phyloP scores from a whole-genome alignment of 306 rosid genomes.

The Vicia sativa region DNA sequence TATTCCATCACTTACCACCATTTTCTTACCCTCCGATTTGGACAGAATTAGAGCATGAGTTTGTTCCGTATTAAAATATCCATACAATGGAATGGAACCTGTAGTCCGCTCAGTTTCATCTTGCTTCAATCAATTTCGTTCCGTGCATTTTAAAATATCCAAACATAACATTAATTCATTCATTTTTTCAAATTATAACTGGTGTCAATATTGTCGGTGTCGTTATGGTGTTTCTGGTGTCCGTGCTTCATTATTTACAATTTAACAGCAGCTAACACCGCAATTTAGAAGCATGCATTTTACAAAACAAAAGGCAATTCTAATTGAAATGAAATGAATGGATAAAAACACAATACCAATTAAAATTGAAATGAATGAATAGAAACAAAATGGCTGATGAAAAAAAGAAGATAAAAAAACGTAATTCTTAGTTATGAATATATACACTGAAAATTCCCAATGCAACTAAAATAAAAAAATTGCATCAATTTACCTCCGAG shows the following conservation, averaged over 20 bases:
- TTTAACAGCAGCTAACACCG: not conserved
- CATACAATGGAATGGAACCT: too few species aligned
- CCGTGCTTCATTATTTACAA: not conserved
- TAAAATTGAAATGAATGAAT: conserved; percentile 8
- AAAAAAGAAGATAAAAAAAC: not conserved
- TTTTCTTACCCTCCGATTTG: too few species aligned
- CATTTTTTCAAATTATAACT: too few species aligned
- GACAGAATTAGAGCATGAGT: too few species aligned
- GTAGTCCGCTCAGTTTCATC: too few species aligned
- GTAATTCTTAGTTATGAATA: conserved; percentile 11
- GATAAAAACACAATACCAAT: not conserved
- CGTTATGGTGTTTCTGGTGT: too few species aligned
- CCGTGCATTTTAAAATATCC: too few species aligned
- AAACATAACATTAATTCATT: too few species aligned
- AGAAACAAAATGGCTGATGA: not conserved
- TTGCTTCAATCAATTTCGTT: too few species aligned
- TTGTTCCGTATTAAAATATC: too few species aligned
- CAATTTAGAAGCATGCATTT: not conserved
- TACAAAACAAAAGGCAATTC: not conserved
- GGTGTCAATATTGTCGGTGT: too few species aligned
- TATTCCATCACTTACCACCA: too few species aligned
- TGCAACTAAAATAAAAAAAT: conserved; percentile 1
- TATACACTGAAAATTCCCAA: conserved; percentile 32
- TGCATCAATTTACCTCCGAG: conserved; percentile 59
- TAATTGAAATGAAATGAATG: not conserved